Base-by-base conservation (phyloP, 2,329 filamentous ascomycete genomes). In the Diaporthe sp. region DNA sequence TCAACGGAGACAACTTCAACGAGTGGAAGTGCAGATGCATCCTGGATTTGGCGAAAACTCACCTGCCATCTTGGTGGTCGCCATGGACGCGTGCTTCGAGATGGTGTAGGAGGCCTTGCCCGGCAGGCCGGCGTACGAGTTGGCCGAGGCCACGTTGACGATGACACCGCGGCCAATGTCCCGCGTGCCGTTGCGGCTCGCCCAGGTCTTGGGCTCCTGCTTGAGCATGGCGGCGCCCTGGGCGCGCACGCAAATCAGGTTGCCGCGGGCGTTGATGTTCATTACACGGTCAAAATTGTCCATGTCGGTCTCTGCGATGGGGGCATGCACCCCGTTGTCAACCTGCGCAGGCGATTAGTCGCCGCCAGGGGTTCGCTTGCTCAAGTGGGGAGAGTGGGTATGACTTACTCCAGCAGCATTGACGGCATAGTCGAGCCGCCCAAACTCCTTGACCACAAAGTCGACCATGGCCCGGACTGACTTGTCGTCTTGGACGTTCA, bases 251-350 rank as follows among this genome's bases (percentile, higher is more conserved):
- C 77, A 79, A 15, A 79, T 0, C n/a, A 78, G 42, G 49, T 77
- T 77, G 10, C 76, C 77, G 15, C 76, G 75, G 22, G 76, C 67
- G 39, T 79, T 80, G 70, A 80, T 79, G 51, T 77, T 71, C 77
- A 79, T 79, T n/a, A 79, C 75, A 49, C 73, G 67, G 72, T 78
- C 79, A 28, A 78, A 80, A 34, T 78, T 78, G 15, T 78, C 75
- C 0, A 77, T 75, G 34, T 78, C 75, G 3, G 70, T 76, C 22
- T 79, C 77, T 8, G 67, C 76, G 12, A 78, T 57, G 39, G 78
- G 76, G 22, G 73, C 77, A 62, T 78, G 61, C 8, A 77, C 74
- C 4, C 77, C 75, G 25, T 77, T 77, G 46, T 77, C 76, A 15
- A 78, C 68, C 78, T 78, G 3, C 3, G 28, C 9, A 37, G 8